Evolutionary conservation across 2,329 filamentous ascomycete genomes (phyloP), one percentile per base, ranked within the genome.

Genomic region (Chrysoporthe cubensis): DNA sequence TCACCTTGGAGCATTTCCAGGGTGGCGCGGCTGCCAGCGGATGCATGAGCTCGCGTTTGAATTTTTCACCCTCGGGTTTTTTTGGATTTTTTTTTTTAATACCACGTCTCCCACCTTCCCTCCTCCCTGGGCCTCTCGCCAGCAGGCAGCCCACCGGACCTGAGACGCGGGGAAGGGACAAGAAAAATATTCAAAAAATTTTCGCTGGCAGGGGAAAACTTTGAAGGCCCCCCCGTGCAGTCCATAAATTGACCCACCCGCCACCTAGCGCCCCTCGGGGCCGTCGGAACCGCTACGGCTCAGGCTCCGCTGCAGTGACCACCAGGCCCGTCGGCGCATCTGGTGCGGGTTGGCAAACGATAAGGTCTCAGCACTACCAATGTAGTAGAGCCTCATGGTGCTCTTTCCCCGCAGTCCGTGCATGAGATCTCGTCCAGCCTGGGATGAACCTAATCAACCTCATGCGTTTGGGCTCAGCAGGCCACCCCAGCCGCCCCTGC

Each of bases 21-120:
- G 57, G 40, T 60, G 57, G 16, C 37, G 57, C 57, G 57, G 57
- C 57, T 60, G 40, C 57, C 57, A 60, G 57, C 57, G 57, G n/a
- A 14, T 60, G 40, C 57, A 21, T 26, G 26, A 26, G 26, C 26
- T 26, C 26, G 26, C 2, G 26, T 21, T 52, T 52, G 6, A 26
- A 52, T 7, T 21, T 14, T 26, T 60, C 32, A 21, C n/a, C 32
- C 1, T 16, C 7, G 9, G 9, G 0, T 52, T 50, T 11, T 50
- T 21, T 21, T 46, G 43, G 43, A 16, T 4, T 16, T 46, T 46
- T n/a, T 21, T 21, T 50, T 11, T 5, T 13, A 3, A 8, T 52
- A 13, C 21, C 48, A 13, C 14, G 48, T 32, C n/a, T 32, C n/a
- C 18, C 21, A 26, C 4, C 50, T 16, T 14, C 26, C 4, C 32